Evolutionary conservation across 2,329 filamentous ascomycete genomes (phyloP), one percentile per base, ranked within the genome.

Genomic region (Colletotrichum tabaci): DNA sequence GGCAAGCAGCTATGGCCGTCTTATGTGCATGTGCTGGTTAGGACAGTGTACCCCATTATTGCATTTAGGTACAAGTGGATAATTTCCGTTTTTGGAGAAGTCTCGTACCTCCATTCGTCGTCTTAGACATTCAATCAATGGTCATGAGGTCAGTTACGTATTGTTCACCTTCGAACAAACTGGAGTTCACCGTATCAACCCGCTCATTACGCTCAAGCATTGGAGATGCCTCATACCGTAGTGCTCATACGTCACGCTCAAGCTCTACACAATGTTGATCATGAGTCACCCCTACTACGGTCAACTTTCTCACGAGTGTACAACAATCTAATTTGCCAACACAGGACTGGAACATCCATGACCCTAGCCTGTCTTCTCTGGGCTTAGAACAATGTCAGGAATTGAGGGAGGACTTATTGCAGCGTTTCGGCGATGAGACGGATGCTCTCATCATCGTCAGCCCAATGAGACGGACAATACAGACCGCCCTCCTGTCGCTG

Each of bases 221-320:
- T 35, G 35, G 75, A 46, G 23, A 89, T 90, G 88, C 77, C 87
- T 62, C 87, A 87, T 1, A 88, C 84, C 0, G 76, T 98, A 71
- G 93, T 98, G 75, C 86, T 98, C 77, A 92, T 98, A 77, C 93
- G 96, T 76, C 96, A 98, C 87, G 96, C 94, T 18, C 94, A 98
- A 81, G 88, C 85, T 10, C 77, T 84, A n/a, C 88, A 90, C 78
- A 90, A 90, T 71, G 80, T 83, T 16, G 77, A 81, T 61, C 79
- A 89, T 89, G 83, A 82, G 87, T 86, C 35, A 63, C n/a, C 35
- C 26, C 15, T 21, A 13, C 15, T 21, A 13, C n/a, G 35, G 42
- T 47, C 16, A 6, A 49, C 16, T 50, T 1, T 38, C 18, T 16
- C 16, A 23, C 2, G 10, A 30, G 16, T 16, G 72, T 49, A 76